Conservation (phyloP, 106 monocot genomes). For the Dendrobium chrysotoxum region DNA sequence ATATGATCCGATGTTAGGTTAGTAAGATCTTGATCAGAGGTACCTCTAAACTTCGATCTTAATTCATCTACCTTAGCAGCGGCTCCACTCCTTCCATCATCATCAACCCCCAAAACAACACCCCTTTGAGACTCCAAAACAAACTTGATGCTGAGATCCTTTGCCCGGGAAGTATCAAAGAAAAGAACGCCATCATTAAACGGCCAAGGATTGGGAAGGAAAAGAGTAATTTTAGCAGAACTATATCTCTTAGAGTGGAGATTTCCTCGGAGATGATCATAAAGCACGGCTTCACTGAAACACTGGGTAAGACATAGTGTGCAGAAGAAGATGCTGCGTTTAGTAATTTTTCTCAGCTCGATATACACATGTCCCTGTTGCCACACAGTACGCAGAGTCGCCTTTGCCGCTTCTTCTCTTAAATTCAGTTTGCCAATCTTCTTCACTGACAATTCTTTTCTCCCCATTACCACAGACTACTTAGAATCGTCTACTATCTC, state of each 20-base stretch:
- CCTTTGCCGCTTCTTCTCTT: constrained; percentile 52
- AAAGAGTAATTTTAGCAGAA: constrained; percentile 62
- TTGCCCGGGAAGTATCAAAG: constrained; percentile 28
- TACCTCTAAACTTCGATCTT: constrained; percentile 13
- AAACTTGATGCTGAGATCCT: constrained; percentile 7
- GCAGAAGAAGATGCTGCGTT: constrained; percentile 80
- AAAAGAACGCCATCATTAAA: constrained; percentile 88
- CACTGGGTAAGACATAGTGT: constrained; percentile 76
- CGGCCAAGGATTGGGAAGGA: constrained; percentile 79
- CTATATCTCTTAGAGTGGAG: constrained; percentile 48
- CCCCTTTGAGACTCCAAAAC: constrained; percentile 12
- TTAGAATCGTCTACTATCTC: neutral
- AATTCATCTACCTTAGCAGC: constrained; percentile 18
- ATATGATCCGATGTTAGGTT: neutral
- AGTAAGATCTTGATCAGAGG: neutral
- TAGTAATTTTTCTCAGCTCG: constrained; percentile 45
- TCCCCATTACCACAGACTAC: constrained; percentile 28
- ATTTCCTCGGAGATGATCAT: constrained; percentile 69
- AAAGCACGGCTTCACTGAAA: constrained; percentile 61
- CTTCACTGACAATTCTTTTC: constrained; percentile 32
- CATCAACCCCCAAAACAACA: constrained; percentile 9
- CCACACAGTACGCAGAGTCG: constrained; percentile 49
- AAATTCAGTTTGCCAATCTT: constrained; percentile 32
- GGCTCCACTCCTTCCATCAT: neutral
- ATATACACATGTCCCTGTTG: constrained; percentile 67